phyloP scores from a whole-genome alignment of 164 flowering plant genomes.

The Tetrastigma voinierianum region DNA sequence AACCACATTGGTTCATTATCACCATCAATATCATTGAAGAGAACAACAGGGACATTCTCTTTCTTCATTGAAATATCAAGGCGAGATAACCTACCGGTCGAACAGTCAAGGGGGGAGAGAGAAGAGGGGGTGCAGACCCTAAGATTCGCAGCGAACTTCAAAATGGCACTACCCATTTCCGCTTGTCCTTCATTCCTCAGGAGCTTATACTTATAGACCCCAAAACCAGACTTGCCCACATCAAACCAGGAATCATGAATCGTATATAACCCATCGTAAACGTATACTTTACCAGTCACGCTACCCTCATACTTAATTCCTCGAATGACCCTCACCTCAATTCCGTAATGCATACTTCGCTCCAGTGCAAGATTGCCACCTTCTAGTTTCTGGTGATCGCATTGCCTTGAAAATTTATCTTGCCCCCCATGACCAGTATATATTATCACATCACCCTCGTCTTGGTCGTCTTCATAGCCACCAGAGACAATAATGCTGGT shows the following conservation, averaged over 20 bases:
- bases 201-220: conserved; percentile 80
- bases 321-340: conserved; percentile 86
- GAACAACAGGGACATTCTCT: conserved; percentile 60
- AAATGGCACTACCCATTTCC: conserved; percentile 72
- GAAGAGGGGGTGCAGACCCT: too few species aligned
- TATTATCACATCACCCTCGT: conserved; percentile 64
- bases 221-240: conserved; percentile 85
- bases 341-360: conserved; percentile 72
- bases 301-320: conserved; percentile 60
- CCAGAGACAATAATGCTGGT: conserved; percentile 93
- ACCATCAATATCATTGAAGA: conserved; percentile 76
- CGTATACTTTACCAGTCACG: conserved; percentile 58
- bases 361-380: conserved; percentile 88
- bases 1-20: conserved; percentile 58
- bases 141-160: conserved; percentile 56
- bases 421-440: conserved; percentile 93
- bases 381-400: conserved; percentile 67
- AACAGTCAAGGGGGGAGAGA: conserved; percentile 42
- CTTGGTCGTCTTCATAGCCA: conserved; percentile 89
- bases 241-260: conserved; percentile 74
- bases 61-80: conserved; percentile 65
- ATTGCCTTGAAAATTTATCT: conserved; percentile 40
- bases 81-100: conserved; percentile 65
- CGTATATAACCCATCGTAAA: conserved; percentile 87
- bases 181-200: conserved; percentile 69